phyloP scores from a whole-genome alignment of 140 eudicot genomes.

The Bidens hawaiensis region DNA sequence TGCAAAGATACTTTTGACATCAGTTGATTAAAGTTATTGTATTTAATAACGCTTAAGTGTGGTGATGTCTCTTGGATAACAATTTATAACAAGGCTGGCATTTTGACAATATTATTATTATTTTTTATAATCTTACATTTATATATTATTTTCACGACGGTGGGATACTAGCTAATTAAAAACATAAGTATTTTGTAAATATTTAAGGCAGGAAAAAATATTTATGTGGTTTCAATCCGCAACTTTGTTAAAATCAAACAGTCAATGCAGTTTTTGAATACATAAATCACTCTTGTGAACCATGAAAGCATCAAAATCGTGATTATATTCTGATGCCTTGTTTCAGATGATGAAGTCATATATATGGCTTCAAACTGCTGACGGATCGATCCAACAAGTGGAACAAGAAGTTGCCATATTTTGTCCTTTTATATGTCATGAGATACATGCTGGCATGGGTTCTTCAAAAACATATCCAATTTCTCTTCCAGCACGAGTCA shows the following conservation, averaged over 20 bases:
- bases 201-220: too few relatives aligned
- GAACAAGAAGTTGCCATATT: slow-evolving; percentile 88
- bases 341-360: slow-evolving; percentile 77
- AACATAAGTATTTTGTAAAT: slow-evolving; percentile 2
- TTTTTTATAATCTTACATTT: not conserved
- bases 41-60: not conserved
- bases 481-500: slow-evolving; percentile 81
- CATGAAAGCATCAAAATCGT: slow-evolving; percentile 1
- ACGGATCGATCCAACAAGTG: slow-evolving; percentile 77
- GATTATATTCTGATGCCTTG: not conserved
- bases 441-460: slow-evolving; percentile 76
- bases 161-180: not conserved
- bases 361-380: slow-evolving; percentile 89
- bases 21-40: not conserved
- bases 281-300: not conserved
- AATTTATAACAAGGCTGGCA: not conserved
- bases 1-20: not conserved
- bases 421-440: slow-evolving; percentile 78
- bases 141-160: not conserved
- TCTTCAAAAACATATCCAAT: slow-evolving; percentile 74
- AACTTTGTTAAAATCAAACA: not conserved
- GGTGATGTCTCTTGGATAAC: not conserved
- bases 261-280: not conserved
- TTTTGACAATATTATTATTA: not conserved
- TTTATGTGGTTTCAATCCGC: not conserved